Percentiles rank a stretch among this genome's conserved stretches.
Conservation (phyloP, 2,329 filamentous ascomycete genomes). For the Chrysosporium keratinophilum region DNA sequence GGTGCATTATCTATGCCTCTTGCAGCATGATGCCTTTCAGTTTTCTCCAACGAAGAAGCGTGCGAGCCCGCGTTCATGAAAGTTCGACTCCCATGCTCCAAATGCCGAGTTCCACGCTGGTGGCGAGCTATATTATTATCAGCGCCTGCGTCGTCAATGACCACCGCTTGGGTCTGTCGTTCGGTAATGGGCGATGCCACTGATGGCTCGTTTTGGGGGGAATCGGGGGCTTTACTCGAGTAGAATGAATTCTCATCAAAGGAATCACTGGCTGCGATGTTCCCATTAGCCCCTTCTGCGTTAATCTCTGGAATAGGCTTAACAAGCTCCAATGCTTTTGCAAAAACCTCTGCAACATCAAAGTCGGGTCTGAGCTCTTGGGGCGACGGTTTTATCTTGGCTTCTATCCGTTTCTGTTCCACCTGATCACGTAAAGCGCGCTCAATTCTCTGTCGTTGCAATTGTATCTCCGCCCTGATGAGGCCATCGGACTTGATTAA, state of each 20-base stretch:
- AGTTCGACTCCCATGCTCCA: slow-evolving; percentile 30
- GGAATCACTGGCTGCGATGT: slow-evolving; percentile 62
- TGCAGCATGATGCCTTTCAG: slow-evolving; percentile 28
- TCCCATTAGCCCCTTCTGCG: slow-evolving; percentile 44
- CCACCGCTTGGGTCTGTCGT: slow-evolving; percentile 21
- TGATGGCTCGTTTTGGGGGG: slow-evolving; percentile 41
- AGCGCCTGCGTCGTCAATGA: slow-evolving; percentile 26
- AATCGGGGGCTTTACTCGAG: slow-evolving; percentile 80
- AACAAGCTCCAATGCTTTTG: slow-evolving; percentile 60
- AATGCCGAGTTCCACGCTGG: slow-evolving; percentile 29
- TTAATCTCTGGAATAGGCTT: slow-evolving; percentile 54
- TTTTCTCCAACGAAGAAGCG: slow-evolving; percentile 28
- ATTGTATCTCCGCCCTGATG: slow-evolving; percentile 67
- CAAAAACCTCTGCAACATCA: slow-evolving; percentile 62
- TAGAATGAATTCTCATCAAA: slow-evolving; percentile 94
- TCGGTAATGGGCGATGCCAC: slow-evolving; percentile 25
- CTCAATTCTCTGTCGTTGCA: slow-evolving; percentile 75
- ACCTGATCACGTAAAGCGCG: slow-evolving; percentile 64
- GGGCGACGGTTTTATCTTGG: slow-evolving; percentile 40
- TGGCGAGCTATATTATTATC: slow-evolving; percentile 27
- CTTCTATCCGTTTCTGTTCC: slow-evolving; percentile 49
- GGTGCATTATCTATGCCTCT: slow-evolving; percentile 24
- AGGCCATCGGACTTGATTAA: slow-evolving; percentile 78
- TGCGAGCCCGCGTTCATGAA: slow-evolving; percentile 31
- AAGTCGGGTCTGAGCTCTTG: slow-evolving; percentile 53